A percentile compares a stretch with the other conserved stretches of the same genome.
These are phyloP conservation scores for Fusarium sp. DNA, from an alignment of 2,329 filamentous ascomycete genomes.

Conservation along the genomic window DNA sequence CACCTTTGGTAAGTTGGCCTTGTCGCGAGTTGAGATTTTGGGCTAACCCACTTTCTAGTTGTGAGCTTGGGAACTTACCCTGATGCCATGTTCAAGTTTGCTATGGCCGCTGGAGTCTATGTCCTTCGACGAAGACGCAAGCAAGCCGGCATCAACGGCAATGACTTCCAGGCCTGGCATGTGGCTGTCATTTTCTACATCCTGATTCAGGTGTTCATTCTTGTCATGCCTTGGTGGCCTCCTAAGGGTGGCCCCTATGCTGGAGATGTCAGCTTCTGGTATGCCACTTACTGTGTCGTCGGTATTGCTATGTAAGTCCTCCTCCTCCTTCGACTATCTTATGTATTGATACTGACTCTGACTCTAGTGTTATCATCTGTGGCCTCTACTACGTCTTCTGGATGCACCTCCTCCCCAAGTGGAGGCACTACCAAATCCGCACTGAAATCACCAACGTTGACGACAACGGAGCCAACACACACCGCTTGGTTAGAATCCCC, in stretches of 20 bases:
- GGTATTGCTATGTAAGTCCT: conserved; percentile 69
- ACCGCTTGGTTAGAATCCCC: conserved; percentile 62
- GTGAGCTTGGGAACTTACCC: conserved; percentile 68
- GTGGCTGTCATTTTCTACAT: conserved; percentile 66
- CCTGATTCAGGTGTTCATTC: conserved; percentile 65
- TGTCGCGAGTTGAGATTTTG: fast-evolving
- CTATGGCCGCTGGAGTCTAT: conserved; percentile 65
- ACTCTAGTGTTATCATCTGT: conserved; percentile 58
- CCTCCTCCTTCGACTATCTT: background rate
- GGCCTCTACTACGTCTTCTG: conserved; percentile 65
- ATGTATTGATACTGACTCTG: background rate
- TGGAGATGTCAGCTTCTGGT: conserved; percentile 76
- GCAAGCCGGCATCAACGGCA: conserved; percentile 55
- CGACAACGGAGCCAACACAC: conserved; percentile 52
- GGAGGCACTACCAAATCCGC: conserved; percentile 61
- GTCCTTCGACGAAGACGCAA: conserved; percentile 63
- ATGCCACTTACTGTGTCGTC: conserved; percentile 71
- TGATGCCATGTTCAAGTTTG: conserved; percentile 62
- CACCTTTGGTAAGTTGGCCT: conserved; percentile 58
- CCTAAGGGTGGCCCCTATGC: conserved; percentile 65
- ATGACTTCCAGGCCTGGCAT: conserved; percentile 67
- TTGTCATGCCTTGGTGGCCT: conserved; percentile 78
- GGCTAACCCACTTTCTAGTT: conserved; percentile 53
- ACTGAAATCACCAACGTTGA: conserved; percentile 60
- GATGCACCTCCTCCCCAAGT: conserved; percentile 63